These are phyloP conservation scores for Clitocybe nebularis DNA, from an alignment of 1,284 basidiomycete genomes.

Conservation along the genomic window DNA sequence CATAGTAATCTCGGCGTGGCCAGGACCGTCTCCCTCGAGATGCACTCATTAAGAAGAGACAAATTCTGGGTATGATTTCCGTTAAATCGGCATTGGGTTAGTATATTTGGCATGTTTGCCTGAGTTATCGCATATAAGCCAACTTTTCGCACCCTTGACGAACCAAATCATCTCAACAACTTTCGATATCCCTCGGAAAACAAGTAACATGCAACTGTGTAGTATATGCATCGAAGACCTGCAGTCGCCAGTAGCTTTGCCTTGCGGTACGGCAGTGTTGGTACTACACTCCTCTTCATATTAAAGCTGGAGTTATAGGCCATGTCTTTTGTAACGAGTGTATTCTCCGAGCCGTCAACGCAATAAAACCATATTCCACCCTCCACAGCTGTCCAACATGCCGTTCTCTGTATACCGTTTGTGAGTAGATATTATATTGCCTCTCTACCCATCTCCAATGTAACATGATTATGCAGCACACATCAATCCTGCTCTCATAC, in stretches of 20 bases:
- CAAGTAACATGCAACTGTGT: conserved; percentile 37
- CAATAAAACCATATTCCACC: conserved; percentile 39
- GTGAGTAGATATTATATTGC: conserved; percentile 25
- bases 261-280: conserved; percentile 44
- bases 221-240: conserved; percentile 50
- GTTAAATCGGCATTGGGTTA: conserved; percentile 3
- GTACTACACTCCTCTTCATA: no score
- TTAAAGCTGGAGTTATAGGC: conserved; percentile 36
- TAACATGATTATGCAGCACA: conserved; percentile 32
- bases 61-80: conserved; percentile 3
- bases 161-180: conserved; percentile 4
- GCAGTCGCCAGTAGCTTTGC: conserved; percentile 51
- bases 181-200: not conserved
- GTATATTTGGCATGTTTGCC: conserved; percentile 3
- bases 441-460: conserved; percentile 2
- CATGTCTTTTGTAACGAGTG: conserved; percentile 59
- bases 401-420: conserved; percentile 42
- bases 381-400: conserved; percentile 54
- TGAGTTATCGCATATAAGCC: conserved; percentile 10
- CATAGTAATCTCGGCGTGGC: no score
- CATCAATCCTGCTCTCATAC: conserved; percentile 41
- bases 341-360: conserved; percentile 42
- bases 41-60: no score
- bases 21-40: no score
- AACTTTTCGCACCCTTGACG: conserved; percentile 1